Evolutionary conservation across 208 protist genomes (phyloP).

Genomic region (Leishmania gerbilli): DNA sequence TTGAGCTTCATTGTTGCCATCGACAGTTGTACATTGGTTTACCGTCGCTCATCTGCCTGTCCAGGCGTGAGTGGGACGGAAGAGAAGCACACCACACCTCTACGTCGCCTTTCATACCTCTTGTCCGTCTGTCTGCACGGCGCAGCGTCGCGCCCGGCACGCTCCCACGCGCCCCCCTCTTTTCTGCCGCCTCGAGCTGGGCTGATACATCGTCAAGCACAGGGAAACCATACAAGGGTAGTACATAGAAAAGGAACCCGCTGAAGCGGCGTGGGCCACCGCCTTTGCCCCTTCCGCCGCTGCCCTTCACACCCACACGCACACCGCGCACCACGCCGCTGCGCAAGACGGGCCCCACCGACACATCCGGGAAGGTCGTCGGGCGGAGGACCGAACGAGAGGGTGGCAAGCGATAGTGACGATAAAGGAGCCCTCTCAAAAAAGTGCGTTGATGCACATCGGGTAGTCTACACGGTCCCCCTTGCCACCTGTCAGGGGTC

Average conservation of each 20-base stretch:
- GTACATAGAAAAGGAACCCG: neutral
- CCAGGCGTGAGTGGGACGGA: neutral
- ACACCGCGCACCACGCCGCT: neutral
- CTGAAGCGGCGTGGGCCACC: neutral
- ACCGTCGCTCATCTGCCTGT: neutral
- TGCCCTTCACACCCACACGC: neutral
- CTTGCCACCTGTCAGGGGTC: neutral
- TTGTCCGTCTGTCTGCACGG: neutral
- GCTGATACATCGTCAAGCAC: slow-evolving; percentile 1
- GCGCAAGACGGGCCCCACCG: neutral
- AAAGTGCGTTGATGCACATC: neutral
- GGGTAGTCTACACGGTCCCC: neutral
- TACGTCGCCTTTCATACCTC: neutral
- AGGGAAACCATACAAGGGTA: neutral
- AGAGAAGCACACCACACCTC: neutral
- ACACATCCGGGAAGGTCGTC: neutral
- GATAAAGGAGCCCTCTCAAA: neutral
- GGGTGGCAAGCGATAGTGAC: neutral
- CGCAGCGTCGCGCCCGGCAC: neutral
- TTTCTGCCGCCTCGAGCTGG: neutral
- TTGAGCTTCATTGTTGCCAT: neutral
- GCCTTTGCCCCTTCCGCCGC: neutral
- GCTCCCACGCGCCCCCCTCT: neutral
- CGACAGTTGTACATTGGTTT: neutral
- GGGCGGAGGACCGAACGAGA: neutral